Conservation (phyloP, 2,329 filamentous ascomycete genomes). For the Apiospora koreana region DNA sequence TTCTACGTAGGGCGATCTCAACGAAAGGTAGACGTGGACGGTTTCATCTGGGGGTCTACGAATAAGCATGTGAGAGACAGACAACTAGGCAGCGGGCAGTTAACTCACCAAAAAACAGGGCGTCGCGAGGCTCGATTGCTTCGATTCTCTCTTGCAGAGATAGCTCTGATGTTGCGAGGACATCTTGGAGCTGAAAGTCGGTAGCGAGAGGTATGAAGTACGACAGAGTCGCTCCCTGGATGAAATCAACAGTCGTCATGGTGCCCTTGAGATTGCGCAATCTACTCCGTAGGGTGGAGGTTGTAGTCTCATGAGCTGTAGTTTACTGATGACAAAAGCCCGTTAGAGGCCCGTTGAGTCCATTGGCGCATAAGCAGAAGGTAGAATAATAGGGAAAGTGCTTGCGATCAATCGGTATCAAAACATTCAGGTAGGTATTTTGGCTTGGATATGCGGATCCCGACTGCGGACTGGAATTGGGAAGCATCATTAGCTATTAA, state of each 20-base stretch:
- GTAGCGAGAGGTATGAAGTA: constrained; percentile 63
- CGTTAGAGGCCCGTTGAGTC: neutral
- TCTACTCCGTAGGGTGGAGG: neutral
- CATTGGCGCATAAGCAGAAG: neutral
- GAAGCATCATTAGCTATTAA: neutral
- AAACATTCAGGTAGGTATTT: neutral
- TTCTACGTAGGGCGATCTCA: constrained; percentile 63
- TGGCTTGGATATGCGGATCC: neutral
- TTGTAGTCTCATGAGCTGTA: neutral
- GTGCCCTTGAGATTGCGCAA: constrained; percentile 20
- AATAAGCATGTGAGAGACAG: constrained; percentile 48
- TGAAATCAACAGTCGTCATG: constrained; percentile 45
- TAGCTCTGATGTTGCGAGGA: constrained; percentile 46
- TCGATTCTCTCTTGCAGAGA: constrained; percentile 49
- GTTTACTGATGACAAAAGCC: neutral
- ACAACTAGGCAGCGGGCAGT: constrained; percentile 27
- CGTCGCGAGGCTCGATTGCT: constrained; percentile 61
- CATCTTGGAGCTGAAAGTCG: constrained; percentile 53
- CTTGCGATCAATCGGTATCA: neutral
- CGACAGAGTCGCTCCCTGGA: constrained; percentile 59
- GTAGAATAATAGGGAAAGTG: neutral
- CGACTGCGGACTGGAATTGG: neutral
- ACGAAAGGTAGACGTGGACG: constrained; percentile 66
- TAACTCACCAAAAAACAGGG: constrained; percentile 70
- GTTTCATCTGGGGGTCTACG: constrained; percentile 67